Evolutionary conservation across 352 stramenopile genomes (phyloP).

Genomic region (Globisporangium solare): DNA sequence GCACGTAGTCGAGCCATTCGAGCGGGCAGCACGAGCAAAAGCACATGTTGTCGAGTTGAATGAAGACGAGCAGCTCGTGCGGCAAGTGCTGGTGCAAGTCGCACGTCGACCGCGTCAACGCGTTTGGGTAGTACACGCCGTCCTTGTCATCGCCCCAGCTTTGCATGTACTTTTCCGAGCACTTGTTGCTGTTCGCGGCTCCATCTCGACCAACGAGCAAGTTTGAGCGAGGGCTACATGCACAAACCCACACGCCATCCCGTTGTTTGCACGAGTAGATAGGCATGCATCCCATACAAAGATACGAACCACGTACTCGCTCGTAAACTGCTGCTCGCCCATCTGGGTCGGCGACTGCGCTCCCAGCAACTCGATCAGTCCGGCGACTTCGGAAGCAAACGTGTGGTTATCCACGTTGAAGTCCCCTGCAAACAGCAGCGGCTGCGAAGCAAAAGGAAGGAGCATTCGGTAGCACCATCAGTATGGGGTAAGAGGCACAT

Average conservation of each 20-base stretch:
- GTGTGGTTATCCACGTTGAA: slow-evolving; percentile 86
- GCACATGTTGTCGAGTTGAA: slow-evolving; percentile 47
- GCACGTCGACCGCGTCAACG: slow-evolving; percentile 52
- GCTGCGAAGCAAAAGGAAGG: slow-evolving; percentile 30
- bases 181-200: slow-evolving; percentile 72
- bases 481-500: background rate
- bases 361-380: slow-evolving; percentile 53
- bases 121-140: slow-evolving; percentile 42
- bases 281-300: too few relatives aligned
- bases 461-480: background rate
- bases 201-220: slow-evolving; percentile 76
- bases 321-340: slow-evolving; percentile 65
- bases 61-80: slow-evolving; percentile 28
- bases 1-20: slow-evolving; percentile 83
- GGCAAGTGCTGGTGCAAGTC: slow-evolving; percentile 14
- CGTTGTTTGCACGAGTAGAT: too few relatives aligned
- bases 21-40: slow-evolving; percentile 76
- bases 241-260: too few relatives aligned
- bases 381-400: slow-evolving; percentile 58
- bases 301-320: slow-evolving; percentile 49
- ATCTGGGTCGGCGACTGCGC: slow-evolving; percentile 39
- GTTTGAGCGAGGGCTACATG: slow-evolving; percentile 61
- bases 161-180: slow-evolving; percentile 49
- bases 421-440: slow-evolving; percentile 74
- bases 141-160: slow-evolving; percentile 70